These are phyloP conservation scores for Boechera divaricarpa DNA, from an alignment of 345 rosid genomes.

Conservation along the genomic window DNA sequence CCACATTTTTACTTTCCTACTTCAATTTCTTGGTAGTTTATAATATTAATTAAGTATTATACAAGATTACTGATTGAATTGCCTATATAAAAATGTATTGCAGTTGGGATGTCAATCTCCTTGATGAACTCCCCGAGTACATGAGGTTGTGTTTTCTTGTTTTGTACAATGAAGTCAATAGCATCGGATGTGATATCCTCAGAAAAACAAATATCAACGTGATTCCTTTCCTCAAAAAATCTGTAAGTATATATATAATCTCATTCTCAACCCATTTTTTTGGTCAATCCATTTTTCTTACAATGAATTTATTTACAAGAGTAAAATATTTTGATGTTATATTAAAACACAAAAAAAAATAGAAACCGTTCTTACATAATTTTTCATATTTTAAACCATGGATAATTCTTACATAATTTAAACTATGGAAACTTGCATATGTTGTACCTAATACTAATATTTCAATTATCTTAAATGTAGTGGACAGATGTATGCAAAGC, in stretches of 20 bases:
- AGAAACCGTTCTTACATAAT: neutral
- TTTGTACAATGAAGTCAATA: slow-evolving; percentile 42
- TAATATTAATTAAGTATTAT: too few relatives aligned
- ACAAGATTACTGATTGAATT: neutral
- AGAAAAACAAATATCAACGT: slow-evolving; percentile 29
- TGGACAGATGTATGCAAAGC: slow-evolving; percentile 51
- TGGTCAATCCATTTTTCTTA: neutral
- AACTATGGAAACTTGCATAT: neutral
- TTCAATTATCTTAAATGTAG: slow-evolving; percentile 31
- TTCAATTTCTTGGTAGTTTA: neutral
- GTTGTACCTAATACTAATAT: neutral
- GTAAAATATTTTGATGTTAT: too few relatives aligned
- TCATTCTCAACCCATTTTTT: too few relatives aligned
- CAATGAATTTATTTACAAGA: too few relatives aligned
- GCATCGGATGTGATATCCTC: slow-evolving; percentile 37
- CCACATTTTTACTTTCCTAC: neutral
- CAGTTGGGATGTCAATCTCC: slow-evolving; percentile 43
- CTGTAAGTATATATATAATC: slow-evolving; percentile 28
- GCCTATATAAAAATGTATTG: neutral
- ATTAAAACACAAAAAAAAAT: too few relatives aligned
- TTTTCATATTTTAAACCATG: neutral
- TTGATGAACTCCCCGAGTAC: slow-evolving; percentile 45
- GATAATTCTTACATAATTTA: neutral
- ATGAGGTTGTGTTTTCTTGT: slow-evolving; percentile 44
- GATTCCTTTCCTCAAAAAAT: slow-evolving; percentile 40